A percentile compares a stretch with the other conserved stretches of the same genome.
Conservation (phyloP, 2,329 filamentous ascomycete genomes). For the Hypoxylon sp. region DNA sequence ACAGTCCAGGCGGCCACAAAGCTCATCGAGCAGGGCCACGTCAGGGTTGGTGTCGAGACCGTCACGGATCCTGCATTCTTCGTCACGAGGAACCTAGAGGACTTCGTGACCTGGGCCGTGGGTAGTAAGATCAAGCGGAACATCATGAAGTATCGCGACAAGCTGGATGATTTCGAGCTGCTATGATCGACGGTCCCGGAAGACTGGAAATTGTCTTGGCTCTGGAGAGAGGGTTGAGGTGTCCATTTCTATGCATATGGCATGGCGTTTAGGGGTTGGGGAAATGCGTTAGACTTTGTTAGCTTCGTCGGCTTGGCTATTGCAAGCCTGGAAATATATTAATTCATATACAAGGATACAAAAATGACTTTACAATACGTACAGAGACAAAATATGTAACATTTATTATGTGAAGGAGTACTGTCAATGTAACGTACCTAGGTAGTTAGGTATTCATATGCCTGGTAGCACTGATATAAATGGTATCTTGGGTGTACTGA, state of each 20-base stretch:
- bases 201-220: neutral
- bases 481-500: too few species aligned
- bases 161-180: conserved; percentile 95
- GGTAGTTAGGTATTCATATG: neutral
- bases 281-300: conserved; percentile 8
- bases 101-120: conserved; percentile 96
- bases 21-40: conserved; percentile 94
- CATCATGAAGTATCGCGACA: conserved; percentile 94
- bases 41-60: conserved; percentile 89
- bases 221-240: neutral
- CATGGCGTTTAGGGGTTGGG: conserved; percentile 44
- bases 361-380: neutral
- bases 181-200: conserved; percentile 60
- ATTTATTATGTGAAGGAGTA: neutral
- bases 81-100: conserved; percentile 89
- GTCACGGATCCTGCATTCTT: conserved; percentile 91
- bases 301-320: neutral
- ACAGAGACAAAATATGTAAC: neutral
- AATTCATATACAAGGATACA: neutral
- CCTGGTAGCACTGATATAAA: too few species aligned
- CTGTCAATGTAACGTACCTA: too few species aligned
- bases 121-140: conserved; percentile 97
- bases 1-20: conserved; percentile 86
- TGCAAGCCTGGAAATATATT: neutral
- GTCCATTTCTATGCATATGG: conserved; percentile 22